These are phyloP conservation scores for Priceomyces fermenticarens DNA, from an alignment of 805 yeast genomes.

Conservation along the genomic window DNA sequence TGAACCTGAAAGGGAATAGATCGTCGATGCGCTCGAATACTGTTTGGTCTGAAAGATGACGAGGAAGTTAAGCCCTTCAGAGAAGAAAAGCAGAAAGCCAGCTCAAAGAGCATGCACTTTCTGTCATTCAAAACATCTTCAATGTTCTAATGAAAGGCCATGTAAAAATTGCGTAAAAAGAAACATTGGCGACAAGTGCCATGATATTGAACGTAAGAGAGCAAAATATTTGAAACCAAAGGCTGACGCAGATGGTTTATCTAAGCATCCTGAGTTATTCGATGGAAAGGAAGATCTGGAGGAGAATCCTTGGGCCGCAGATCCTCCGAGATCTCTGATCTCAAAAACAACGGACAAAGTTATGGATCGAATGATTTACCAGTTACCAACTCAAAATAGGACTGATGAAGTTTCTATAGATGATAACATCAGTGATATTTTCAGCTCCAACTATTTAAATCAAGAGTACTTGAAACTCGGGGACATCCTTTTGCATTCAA, in stretches of 20 bases:
- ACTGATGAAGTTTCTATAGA: conserved; percentile 7
- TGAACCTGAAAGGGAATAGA: too few species aligned
- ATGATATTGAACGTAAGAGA: conserved; percentile 54
- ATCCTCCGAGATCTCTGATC: conserved; percentile 12
- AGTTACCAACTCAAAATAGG: conserved; percentile 4
- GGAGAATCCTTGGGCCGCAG: too few species aligned
- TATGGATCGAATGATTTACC: conserved; percentile 18
- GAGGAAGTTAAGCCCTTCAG: conserved; percentile 51
- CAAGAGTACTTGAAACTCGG: conserved; percentile 52
- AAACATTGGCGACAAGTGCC: conserved; percentile 52
- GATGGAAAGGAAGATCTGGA: too few species aligned
- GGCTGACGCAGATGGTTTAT: not conserved
- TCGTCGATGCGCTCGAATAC: too few species aligned
- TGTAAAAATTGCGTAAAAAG: conserved; percentile 69
- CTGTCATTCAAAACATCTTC: conserved; percentile 72
- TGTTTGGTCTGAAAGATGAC: conserved; percentile 45
- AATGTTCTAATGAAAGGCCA: conserved; percentile 68
- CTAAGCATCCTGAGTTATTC: not conserved
- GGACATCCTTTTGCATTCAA: conserved; percentile 42
- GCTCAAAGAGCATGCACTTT: conserved; percentile 68
- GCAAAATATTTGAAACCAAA: conserved; percentile 34
- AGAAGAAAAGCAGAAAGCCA: conserved; percentile 57
- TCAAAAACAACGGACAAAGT: conserved; percentile 28
- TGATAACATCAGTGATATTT: conserved; percentile 11
- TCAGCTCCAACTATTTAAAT: conserved; percentile 46